These are phyloP conservation scores for Zymoseptoria ardabiliae DNA, from an alignment of 2,329 filamentous ascomycete species.

Conservation along the genomic window DNA sequence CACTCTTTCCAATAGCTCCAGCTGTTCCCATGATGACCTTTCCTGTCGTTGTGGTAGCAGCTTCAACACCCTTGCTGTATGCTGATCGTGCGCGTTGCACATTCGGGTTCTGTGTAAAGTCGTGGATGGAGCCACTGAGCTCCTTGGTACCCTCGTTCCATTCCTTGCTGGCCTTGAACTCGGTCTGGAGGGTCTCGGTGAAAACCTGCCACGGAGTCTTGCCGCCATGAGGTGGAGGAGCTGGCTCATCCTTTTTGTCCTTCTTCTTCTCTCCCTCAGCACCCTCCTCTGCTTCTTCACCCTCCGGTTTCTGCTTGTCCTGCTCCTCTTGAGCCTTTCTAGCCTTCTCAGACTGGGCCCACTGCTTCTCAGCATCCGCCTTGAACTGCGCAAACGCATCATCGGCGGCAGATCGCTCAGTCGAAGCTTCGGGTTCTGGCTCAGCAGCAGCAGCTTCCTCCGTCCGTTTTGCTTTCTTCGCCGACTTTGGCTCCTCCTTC, in stretches of 20 bases:
- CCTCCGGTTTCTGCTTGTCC: conserved; percentile 20
- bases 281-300: conserved; percentile 37
- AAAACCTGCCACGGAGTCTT: conserved; percentile 99
- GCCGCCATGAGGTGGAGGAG: conserved; percentile 92
- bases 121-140: conserved; percentile 76
- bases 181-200: conserved; percentile 85
- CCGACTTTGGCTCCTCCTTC: conserved; percentile 37
- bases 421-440: conserved; percentile 23
- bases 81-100: conserved; percentile 79
- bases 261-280: conserved; percentile 46
- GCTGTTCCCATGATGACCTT: conserved; percentile 80
- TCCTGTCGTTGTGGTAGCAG: conserved; percentile 69
- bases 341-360: conserved; percentile 29
- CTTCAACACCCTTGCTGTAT: conserved; percentile 78
- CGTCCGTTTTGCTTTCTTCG: conserved; percentile 31
- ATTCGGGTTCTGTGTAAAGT: conserved; percentile 88
- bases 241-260: conserved; percentile 61
- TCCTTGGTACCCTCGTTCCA: conserved; percentile 99
- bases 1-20: conserved; percentile 79
- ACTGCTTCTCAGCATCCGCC: conserved; percentile 35
- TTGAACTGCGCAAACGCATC: conserved; percentile 29
- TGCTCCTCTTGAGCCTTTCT: conserved; percentile 31
- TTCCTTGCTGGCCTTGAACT: conserved; percentile 96
- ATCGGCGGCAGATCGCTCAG: conserved; percentile 26
- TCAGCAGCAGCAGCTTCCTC: conserved; percentile 23